Conservation (phyloP, 257 asterid genomes). For the Thymus mandschuricus region DNA sequence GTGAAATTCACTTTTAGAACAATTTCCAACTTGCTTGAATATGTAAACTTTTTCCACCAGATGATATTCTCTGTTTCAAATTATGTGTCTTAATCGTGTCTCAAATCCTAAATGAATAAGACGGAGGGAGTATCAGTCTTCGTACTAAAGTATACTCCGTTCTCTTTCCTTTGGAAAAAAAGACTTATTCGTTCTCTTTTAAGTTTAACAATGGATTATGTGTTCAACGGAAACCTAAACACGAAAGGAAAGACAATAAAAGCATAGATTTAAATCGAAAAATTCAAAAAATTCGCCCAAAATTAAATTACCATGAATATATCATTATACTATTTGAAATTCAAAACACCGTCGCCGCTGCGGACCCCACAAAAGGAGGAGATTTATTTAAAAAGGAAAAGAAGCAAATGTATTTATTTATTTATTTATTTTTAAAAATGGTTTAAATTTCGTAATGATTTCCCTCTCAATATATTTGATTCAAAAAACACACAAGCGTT, state of each 20-base stretch:
- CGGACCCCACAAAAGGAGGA: slow-evolving; percentile 26
- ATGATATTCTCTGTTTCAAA: too few species aligned
- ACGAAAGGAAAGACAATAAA: background rate
- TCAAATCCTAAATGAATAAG: too few species aligned
- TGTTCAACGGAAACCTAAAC: background rate
- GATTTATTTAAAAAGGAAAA: background rate
- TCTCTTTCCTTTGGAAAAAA: too few species aligned
- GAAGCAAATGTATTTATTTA: background rate
- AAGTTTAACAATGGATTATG: background rate
- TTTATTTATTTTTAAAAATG: too few species aligned
- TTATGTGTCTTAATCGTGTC: too few species aligned
- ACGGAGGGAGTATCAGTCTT: too few species aligned
- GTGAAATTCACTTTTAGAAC: too few species aligned
- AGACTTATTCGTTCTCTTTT: background rate
- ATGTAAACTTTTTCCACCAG: too few species aligned
- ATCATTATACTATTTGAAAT: slow-evolving; percentile 38
- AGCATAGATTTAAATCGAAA: background rate
- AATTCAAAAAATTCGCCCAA: background rate
- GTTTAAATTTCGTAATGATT: slow-evolving; percentile 25
- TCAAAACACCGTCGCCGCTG: slow-evolving; percentile 25
- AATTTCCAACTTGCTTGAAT: too few species aligned
- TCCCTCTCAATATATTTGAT: slow-evolving; percentile 40
- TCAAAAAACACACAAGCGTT: slow-evolving; percentile 36
- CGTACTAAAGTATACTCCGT: too few species aligned
- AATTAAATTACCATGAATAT: slow-evolving; percentile 13